Base-by-base conservation (phyloP, 2,329 filamentous ascomycete species). In the Dryadomyces quercus-mongolicae region DNA sequence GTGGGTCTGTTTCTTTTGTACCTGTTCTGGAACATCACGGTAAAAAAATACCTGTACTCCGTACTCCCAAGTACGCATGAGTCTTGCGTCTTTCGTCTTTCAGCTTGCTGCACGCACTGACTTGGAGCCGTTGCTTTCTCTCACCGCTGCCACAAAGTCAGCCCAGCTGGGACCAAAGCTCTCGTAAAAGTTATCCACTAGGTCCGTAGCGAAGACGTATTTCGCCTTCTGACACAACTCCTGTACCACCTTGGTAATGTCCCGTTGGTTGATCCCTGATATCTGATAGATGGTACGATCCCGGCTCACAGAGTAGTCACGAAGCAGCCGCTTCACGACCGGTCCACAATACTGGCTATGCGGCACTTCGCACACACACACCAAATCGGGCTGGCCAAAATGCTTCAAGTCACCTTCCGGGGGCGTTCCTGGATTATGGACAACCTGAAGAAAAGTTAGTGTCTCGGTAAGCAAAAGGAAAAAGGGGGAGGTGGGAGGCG, bases 391-490 rank as follows among this genome's bases (percentile, higher is more conserved):
- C 25, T 15, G 49, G 5, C 57, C 57, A 55, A 58, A 58, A 9
- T 31, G 8, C 7, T 20, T 5, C 6, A 58, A 48, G 21, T 42
- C n/a, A 36, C 54, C 55, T 25, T 58, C 57, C 3, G 57, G 55
- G 16, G 57, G 57, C 10, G 57, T 58, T 15, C 57, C 57, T 4
- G 57, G 57, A 36, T 58, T 58, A 44, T 58, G 57, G 9, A 58
- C 47, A 10, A 58, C 51, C 57, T 58, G 34, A 50, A n/a, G 1
- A 50, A 6, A 13, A 49, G 36, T 25, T 34, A n/a, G 12, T 51
- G 13, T 18, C 3, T 20, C 9, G 9, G 16, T 38, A 31, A 31
- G 25, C 25, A 31, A 31, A 31, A 8, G 25, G 25, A 31, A 31
- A 31, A 31, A 31, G 25, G 25, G 25, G 25, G 25, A 31, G 25